Conservation (phyloP, 2,329 filamentous ascomycete genomes). For the Aspergillus versicolor region DNA sequence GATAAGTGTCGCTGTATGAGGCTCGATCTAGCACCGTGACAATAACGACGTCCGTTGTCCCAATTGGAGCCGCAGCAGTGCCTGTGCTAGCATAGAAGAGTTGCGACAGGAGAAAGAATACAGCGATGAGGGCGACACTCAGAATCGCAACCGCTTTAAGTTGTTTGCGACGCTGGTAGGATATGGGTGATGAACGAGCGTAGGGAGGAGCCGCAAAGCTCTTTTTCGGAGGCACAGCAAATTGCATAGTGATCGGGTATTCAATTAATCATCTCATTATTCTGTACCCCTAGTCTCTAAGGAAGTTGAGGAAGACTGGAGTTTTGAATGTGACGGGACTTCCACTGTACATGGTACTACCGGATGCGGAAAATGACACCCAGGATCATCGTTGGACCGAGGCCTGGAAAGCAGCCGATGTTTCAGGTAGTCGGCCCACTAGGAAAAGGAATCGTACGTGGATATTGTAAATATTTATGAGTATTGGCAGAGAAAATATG, state of each 20-base stretch:
- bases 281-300: background rate
- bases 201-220: slow-evolving; percentile 74
- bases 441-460: background rate
- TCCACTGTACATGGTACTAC: slow-evolving; percentile 5
- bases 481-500: slow-evolving; percentile 21
- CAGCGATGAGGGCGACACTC: slow-evolving; percentile 54
- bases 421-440: background rate
- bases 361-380: slow-evolving; percentile 21
- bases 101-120: slow-evolving; percentile 62
- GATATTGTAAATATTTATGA: slow-evolving; percentile 5
- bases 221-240: slow-evolving; percentile 84
- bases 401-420: background rate
- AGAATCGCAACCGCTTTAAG: slow-evolving; percentile 59
- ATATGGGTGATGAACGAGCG: slow-evolving; percentile 46
- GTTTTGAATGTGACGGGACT: background rate
- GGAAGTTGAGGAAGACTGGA: background rate
- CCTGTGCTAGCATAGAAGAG: slow-evolving; percentile 32
- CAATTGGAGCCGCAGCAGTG: slow-evolving; percentile 27
- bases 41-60: slow-evolving; percentile 62
- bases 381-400: slow-evolving; percentile 22
- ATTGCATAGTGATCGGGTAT: slow-evolving; percentile 64
- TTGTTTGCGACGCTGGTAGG: slow-evolving; percentile 58
- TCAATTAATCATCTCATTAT: background rate
- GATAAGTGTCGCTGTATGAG: slow-evolving; percentile 64
- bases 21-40: slow-evolving; percentile 79